Conservation (phyloP, 352 stramenopile species). For the Aphanomyces invadans region DNA sequence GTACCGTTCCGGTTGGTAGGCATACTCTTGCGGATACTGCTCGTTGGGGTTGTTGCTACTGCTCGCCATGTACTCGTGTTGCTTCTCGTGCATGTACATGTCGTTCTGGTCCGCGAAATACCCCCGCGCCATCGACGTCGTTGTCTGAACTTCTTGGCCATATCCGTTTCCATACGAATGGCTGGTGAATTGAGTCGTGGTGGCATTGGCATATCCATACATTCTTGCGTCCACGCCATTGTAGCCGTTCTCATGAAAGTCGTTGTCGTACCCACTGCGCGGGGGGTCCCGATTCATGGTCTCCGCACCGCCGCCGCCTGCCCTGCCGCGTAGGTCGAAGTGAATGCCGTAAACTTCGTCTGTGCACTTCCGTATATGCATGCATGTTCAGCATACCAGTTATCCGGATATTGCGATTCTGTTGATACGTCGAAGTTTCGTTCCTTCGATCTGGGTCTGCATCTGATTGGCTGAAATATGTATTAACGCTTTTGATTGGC, state of each 20-base stretch:
- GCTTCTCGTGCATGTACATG: background rate
- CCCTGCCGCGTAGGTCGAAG: background rate
- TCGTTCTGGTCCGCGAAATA: background rate
- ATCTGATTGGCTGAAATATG: background rate
- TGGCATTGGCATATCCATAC: background rate
- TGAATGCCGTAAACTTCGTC: background rate
- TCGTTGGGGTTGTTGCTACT: background rate
- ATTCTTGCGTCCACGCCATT: background rate
- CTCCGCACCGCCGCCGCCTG: background rate
- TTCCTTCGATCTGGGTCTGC: background rate
- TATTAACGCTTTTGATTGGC: background rate
- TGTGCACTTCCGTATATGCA: background rate
- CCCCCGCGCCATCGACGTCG: background rate
- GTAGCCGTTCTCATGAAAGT: background rate
- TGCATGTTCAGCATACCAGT: background rate
- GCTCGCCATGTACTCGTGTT: background rate
- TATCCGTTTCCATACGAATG: background rate
- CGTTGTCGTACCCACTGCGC: background rate
- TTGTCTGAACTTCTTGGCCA: background rate
- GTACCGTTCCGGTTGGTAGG: constrained; percentile 5
- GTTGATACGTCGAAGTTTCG: background rate
- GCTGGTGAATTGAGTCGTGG: background rate
- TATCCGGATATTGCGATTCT: background rate
- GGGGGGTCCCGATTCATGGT: background rate
- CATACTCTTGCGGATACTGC: constrained; percentile 1